phyloP scores from a whole-genome alignment of 2,329 filamentous ascomycete species.

The Cadophora gregata region DNA sequence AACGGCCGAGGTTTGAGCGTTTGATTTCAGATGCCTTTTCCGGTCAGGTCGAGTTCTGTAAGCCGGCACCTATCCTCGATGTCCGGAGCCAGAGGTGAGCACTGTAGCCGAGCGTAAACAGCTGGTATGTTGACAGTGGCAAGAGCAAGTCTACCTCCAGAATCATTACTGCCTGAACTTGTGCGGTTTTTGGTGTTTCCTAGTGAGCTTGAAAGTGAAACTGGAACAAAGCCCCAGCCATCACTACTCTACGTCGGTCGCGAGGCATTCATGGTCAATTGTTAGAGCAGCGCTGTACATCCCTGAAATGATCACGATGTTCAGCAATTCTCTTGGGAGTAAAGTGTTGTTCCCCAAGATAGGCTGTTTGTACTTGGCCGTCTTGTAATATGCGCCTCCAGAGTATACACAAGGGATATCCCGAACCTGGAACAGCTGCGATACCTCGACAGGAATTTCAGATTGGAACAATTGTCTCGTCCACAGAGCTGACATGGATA shows the following conservation, averaged over 20 bases:
- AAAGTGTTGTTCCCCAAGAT: background rate
- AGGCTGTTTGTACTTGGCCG: background rate
- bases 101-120: background rate
- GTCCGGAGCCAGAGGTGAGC: background rate
- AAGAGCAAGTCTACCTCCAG: background rate
- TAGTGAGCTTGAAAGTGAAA: background rate
- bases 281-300: constrained; percentile 1
- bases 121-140: constrained; percentile 1
- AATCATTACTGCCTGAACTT: background rate
- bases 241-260: background rate
- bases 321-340: too few relatives aligned
- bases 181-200: too few relatives aligned
- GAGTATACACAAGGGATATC: background rate
- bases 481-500: constrained; percentile 3
- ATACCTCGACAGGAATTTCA: background rate
- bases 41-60: background rate
- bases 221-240: background rate
- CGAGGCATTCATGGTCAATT: constrained; percentile 1
- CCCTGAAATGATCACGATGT: background rate
- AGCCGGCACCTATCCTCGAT: background rate
- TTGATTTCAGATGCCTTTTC: background rate
- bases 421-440: background rate
- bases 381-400: background rate
- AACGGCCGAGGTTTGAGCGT: background rate
- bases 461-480: background rate